These are phyloP conservation scores for Populus hybrid DNA, from an alignment of 441 rosid genomes.

Conservation along the genomic window DNA sequence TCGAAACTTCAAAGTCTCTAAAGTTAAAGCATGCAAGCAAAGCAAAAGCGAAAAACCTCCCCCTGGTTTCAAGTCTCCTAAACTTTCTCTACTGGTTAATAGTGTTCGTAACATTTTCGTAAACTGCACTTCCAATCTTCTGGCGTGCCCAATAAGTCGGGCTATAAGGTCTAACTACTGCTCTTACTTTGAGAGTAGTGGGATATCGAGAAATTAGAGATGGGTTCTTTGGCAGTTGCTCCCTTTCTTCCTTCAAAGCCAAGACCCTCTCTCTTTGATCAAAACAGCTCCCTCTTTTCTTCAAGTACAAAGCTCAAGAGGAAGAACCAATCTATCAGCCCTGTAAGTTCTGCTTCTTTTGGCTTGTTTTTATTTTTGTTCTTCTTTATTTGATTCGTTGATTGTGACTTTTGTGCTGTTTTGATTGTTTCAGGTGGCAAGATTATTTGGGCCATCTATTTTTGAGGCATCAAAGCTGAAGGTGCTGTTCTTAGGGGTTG, in stretches of 20 bases:
- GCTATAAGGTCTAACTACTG: not conserved
- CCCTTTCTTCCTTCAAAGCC: constrained; percentile 44
- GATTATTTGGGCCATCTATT: constrained; percentile 88
- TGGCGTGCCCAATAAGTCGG: constrained; percentile 15
- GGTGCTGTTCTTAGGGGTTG: constrained; percentile 84
- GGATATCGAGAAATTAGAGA: constrained; percentile 19
- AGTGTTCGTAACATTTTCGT: not conserved
- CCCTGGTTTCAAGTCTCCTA: constrained; percentile 5
- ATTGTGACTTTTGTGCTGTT: constrained; percentile 11
- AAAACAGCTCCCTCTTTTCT: constrained; percentile 38
- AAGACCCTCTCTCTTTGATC: constrained; percentile 45
- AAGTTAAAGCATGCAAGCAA: constrained; percentile 17
- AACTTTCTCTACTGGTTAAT: not conserved
- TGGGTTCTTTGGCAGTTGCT: constrained; percentile 49
- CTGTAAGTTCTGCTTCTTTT: constrained; percentile 39
- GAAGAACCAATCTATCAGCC: constrained; percentile 43
- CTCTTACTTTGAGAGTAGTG: not conserved
- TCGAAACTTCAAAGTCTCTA: not conserved
- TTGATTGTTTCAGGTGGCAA: constrained; percentile 54
- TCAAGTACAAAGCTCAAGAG: constrained; percentile 43
- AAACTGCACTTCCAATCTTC: not conserved
- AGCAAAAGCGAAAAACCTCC: not conserved
- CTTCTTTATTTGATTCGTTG: not conserved
- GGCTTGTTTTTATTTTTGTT: not conserved
- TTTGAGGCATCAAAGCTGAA: constrained; percentile 91